phyloP scores from a whole-genome alignment of 352 stramenopile species.

The Phytophthora meadii region DNA sequence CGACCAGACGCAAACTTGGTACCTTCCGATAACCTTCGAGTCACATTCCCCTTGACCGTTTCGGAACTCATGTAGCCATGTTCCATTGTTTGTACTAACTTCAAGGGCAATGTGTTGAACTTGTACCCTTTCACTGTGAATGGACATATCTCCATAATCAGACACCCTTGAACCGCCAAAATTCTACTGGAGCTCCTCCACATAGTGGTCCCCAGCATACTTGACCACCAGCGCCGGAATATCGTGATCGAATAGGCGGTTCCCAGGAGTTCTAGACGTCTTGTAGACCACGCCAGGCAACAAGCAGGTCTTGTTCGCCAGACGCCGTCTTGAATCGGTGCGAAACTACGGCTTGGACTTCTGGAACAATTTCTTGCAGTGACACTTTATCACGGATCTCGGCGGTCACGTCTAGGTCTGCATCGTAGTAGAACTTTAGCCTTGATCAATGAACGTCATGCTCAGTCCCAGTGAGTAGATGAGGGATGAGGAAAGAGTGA shows the following conservation, averaged over 20 bases:
- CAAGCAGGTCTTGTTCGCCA: slow-evolving; percentile 8
- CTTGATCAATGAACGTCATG: slow-evolving; percentile 13
- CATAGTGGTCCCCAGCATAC: background rate
- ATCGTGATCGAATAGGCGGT: slow-evolving; percentile 10
- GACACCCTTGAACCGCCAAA: background rate
- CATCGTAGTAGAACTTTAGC: slow-evolving; percentile 22
- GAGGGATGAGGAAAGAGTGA: slow-evolving; percentile 23
- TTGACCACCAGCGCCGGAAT: slow-evolving; percentile 6
- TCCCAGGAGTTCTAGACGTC: slow-evolving; percentile 18
- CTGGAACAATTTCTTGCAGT: slow-evolving; percentile 6
- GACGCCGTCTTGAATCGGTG: slow-evolving; percentile 3
- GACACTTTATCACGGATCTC: slow-evolving; percentile 20
- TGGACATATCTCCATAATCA: background rate
- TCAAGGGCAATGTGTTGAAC: too few species aligned
- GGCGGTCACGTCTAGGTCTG: slow-evolving; percentile 1
- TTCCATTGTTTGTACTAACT: too few species aligned
- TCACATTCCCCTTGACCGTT: too few species aligned
- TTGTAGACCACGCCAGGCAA: slow-evolving; percentile 19
- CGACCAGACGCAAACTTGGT: too few species aligned
- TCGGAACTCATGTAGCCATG: too few species aligned
- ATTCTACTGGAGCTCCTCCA: slow-evolving; percentile 3
- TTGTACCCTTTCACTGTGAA: too few species aligned
- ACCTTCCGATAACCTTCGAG: too few species aligned
- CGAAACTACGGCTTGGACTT: background rate
- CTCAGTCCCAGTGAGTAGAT: slow-evolving; percentile 13